Evolutionary conservation across 2,329 filamentous ascomycete species (phyloP), one percentile per base, ranked within the genome.

Genomic region (Amylocarpus encephaloides): DNA sequence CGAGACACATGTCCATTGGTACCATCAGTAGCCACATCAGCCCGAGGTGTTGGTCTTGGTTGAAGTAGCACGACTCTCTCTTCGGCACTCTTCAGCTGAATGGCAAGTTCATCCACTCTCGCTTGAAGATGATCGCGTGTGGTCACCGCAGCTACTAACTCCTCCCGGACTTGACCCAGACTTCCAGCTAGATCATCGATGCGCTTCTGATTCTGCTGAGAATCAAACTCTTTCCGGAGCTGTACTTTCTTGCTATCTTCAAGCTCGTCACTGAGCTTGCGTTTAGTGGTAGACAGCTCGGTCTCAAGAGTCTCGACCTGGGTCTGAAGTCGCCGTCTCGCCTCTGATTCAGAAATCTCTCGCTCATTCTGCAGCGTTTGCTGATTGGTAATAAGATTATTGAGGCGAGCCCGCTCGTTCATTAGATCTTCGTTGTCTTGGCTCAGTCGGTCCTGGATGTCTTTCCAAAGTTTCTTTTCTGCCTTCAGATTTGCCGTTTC

Each of bases 401-500:
- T 95, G 4, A 97, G 78, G 29, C 91, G 80, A 41, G 83, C 81
- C 57, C 90, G 87, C 66, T 98, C 93, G 53, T 94, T 88, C 38
- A 86, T 78, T 11, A 97, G 73, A 16, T 73, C 81, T 63, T 95
- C 89, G 57, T 93, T 95, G 64, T 97, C 91, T 61, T 93, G 88
- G 55, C 81, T 86, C 39, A 97, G 75, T 46, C 94, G 83, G 56
- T 87, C 85, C 66, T 97, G 91, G 32, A 96, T 95, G 49, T 86
- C 88, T 71, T 93, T 95, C 86, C 88, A 95, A 9, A 98, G 76
- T 34, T 89, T 86, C 71, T 95, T 95, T 68, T 97, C 92, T 0
- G 92, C 91, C 67, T 95, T 95, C 32, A 96, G 78, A 63, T 97
- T 96, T 13, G 90, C 85, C 48, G 85, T 89, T 66, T 98, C 93